phyloP scores from a whole-genome alignment of 2,329 filamentous ascomycete species.

The Penicillium sp. region DNA sequence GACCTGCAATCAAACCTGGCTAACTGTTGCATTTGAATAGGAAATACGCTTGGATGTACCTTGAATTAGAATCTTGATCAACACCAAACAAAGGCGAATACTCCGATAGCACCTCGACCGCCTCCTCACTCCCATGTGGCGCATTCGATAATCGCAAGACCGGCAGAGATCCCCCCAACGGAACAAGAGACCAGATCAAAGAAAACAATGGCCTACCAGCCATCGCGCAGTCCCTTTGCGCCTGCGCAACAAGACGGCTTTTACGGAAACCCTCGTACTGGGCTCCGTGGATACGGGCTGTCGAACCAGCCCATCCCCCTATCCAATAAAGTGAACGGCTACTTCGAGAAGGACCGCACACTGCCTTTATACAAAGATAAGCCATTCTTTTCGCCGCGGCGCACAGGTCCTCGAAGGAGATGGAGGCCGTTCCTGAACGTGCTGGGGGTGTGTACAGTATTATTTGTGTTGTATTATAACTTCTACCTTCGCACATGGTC shows the following conservation, averaged over 20 bases:
- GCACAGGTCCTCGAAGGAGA: slow-evolving; percentile 58
- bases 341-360: slow-evolving; percentile 62
- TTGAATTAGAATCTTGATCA: not conserved
- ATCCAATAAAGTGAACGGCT: slow-evolving; percentile 60
- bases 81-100: not conserved
- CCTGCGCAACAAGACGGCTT: slow-evolving; percentile 28
- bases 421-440: slow-evolving; percentile 61
- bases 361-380: slow-evolving; percentile 99
- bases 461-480: slow-evolving; percentile 64
- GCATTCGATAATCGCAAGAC: slow-evolving; percentile 6
- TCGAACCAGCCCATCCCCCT: slow-evolving; percentile 48
- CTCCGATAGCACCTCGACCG: not conserved
- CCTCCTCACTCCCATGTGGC: slow-evolving; percentile 11
- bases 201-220: slow-evolving; percentile 52
- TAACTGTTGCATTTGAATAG: not conserved
- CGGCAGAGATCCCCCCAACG: slow-evolving; percentile 4
- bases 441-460: slow-evolving; percentile 55
- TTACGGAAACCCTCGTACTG: slow-evolving; percentile 27
- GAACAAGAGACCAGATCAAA: not conserved
- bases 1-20: not conserved
- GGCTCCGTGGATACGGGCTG: slow-evolving; percentile 40
- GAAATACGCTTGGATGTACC: not conserved
- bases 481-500: slow-evolving; percentile 19
- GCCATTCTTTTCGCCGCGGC: slow-evolving; percentile 65
- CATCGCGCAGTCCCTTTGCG: slow-evolving; percentile 47